Base-by-base conservation (phyloP, 1,139 yeast genomes). In the Yamadazyma jaroonii region DNA sequence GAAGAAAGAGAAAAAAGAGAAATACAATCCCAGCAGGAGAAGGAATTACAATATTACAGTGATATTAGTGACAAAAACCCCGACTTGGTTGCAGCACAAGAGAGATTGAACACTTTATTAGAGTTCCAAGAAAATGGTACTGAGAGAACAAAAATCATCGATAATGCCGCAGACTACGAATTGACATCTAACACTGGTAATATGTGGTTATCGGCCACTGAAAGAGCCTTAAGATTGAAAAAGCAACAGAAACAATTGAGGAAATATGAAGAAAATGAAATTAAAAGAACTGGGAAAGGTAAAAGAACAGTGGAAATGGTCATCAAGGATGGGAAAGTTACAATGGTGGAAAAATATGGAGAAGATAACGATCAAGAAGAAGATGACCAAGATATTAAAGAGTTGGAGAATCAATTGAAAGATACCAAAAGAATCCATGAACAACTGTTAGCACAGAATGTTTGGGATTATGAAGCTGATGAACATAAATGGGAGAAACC, bases 141-240 rank as follows among this genome's bases (percentile, higher is more conserved):
- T 1, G 94, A 88, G 55, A 72, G 98, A 56, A 92, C 97, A 0
- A 81, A 78, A 50, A 89, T 94, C 46, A 90, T 94, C 31, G 99
- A 94, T 54, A 84, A 88, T 53, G 97, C 95, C 0, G 80, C 96
- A 6, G 98, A 94, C 56, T 92, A 81, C 55, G 94, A 84, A 36
- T 45, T 74, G 33, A 79, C 81, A 0, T 64, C 75, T 0, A 52
- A 64, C 4, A 75, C 77, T 33, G 64, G 77, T 2, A 79, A 72
- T 49, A 70, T 80, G 48, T 94, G 98, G 98, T 81, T 95, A 0
- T 78, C 87, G 4, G 92, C 97, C 0, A 73, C 83, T 35, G 97
- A 94, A 53, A 77, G 94, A 48, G 97, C 97, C 0, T 67, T 88
- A 40, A 77, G 74, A 40, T 67, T 92, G 49, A 88, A 89, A 57